Percentiles rank a stretch among this genome's conserved stretches.
Conservation (phyloP, 148 eudicot genomes). For the Pharnaceum exiguum region DNA sequence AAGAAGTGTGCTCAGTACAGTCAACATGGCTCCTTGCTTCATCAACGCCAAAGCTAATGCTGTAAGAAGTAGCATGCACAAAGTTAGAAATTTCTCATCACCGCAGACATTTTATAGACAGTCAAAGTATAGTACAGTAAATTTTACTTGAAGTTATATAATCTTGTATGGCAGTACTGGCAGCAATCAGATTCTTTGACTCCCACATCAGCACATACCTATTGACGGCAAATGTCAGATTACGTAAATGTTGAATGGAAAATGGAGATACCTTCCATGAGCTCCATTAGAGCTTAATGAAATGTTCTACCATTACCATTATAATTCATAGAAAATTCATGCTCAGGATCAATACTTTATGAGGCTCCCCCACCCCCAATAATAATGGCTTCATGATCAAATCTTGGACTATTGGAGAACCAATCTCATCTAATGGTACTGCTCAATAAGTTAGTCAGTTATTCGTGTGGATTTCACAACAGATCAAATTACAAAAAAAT, state of each 20-base stretch:
- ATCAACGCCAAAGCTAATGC: conserved; percentile 75
- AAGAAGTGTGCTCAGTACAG: conserved; percentile 72
- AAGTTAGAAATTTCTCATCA: not conserved
- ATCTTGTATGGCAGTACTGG: conserved; percentile 97
- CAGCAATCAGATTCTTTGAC: conserved; percentile 85
- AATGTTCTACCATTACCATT: too few relatives aligned
- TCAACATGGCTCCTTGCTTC: conserved; percentile 97
- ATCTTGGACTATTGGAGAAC: too few relatives aligned
- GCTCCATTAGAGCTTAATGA: not conserved
- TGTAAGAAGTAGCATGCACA: conserved; percentile 31
- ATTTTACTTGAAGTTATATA: conserved; percentile 89
- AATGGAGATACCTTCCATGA: conserved; percentile 3
- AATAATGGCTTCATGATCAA: too few relatives aligned
- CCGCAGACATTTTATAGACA: not conserved
- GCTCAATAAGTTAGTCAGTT: too few relatives aligned
- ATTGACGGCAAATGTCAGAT: conserved; percentile 10
- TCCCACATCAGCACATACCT: conserved; percentile 98
- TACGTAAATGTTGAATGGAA: conserved; percentile 6
- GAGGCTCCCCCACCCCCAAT: too few relatives aligned
- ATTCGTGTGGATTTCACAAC: too few relatives aligned
- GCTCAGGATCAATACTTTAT: too few relatives aligned
- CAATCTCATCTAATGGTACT: too few relatives aligned
- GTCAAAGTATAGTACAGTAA: conserved; percentile 6
- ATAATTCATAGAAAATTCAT: too few relatives aligned
- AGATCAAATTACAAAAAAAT: not conserved